phyloP scores from a whole-genome alignment of 495 filamentous ascomycete genomes.

The Neurospora terricola region DNA sequence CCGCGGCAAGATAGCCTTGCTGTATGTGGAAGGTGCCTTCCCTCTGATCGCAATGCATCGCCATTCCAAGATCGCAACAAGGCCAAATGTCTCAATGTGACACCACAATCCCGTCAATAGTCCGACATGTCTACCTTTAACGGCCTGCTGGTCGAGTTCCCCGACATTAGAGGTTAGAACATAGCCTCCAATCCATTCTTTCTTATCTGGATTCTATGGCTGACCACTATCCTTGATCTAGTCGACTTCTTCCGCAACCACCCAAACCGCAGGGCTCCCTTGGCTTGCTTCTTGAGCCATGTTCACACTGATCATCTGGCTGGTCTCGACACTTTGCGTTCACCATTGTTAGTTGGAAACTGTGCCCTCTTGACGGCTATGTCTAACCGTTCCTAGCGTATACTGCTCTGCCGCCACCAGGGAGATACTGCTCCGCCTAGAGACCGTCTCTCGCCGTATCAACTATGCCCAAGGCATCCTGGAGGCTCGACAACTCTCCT shows the following conservation, averaged over 20 bases:
- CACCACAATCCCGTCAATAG: background rate
- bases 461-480: slow-evolving; percentile 72
- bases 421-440: slow-evolving; percentile 66
- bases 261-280: slow-evolving; percentile 45
- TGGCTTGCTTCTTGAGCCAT: slow-evolving; percentile 88
- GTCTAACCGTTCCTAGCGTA: slow-evolving; percentile 34
- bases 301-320: slow-evolving; percentile 85
- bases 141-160: slow-evolving; percentile 46
- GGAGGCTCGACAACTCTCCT: slow-evolving; percentile 56
- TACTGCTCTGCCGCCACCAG: slow-evolving; percentile 83
- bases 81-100: background rate
- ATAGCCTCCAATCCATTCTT: background rate
- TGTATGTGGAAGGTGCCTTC: background rate
- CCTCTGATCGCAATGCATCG: background rate
- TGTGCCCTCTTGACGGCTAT: background rate
- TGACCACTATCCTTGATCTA: slow-evolving; percentile 13
- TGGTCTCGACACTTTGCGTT: slow-evolving; percentile 66
- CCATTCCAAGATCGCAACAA: background rate
- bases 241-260: slow-evolving; percentile 76
- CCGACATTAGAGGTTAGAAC: slow-evolving; percentile 48
- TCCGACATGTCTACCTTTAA: slow-evolving; percentile 30
- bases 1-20: background rate
- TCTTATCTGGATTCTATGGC: background rate
- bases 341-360: slow-evolving; percentile 49
- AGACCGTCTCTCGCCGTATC: slow-evolving; percentile 67